Evolutionary conservation across 345 rosid genomes (phyloP).

Genomic region (Acer yangbiense): DNA sequence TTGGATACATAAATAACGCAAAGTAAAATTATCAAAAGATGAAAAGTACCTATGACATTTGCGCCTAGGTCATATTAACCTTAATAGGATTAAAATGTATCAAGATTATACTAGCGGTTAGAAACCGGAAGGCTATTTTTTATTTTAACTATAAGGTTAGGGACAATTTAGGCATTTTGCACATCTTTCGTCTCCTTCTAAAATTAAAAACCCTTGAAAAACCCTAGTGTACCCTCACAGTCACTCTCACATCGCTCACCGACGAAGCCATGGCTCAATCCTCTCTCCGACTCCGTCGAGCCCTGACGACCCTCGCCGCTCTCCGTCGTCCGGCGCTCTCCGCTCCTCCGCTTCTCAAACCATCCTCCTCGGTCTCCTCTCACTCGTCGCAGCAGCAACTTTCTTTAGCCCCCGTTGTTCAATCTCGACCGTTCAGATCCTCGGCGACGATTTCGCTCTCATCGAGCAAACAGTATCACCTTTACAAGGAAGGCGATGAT

Average conservation of each 20-base stretch:
- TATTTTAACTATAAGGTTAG: too few species aligned
- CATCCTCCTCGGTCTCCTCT: not conserved
- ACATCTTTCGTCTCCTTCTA: too few species aligned
- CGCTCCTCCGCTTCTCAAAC: not conserved
- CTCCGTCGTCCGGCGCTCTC: slow-evolving; percentile 28
- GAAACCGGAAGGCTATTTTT: too few species aligned
- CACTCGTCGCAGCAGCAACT: not conserved
- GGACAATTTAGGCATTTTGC: too few species aligned
- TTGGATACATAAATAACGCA: too few species aligned
- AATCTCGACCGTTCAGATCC: slow-evolving; percentile 33
- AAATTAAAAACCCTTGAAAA: not conserved
- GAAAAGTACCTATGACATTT: too few species aligned
- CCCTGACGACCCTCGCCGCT: slow-evolving; percentile 30
- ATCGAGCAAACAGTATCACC: slow-evolving; percentile 28
- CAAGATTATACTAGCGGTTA: too few species aligned
- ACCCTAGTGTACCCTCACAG: not conserved
- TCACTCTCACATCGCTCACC: not conserved
- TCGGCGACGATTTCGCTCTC: slow-evolving; percentile 32
- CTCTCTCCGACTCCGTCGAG: slow-evolving; percentile 60
- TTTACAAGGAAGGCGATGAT: slow-evolving; percentile 70
- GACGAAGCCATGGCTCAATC: slow-evolving; percentile 40
- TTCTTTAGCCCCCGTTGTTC: slow-evolving; percentile 16
- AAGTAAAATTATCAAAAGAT: too few species aligned
- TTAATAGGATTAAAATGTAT: too few species aligned
- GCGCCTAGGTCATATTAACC: too few species aligned